Conservation (phyloP, 1,284 basidiomycete genomes). For the Papiliotrema flavescens region DNA sequence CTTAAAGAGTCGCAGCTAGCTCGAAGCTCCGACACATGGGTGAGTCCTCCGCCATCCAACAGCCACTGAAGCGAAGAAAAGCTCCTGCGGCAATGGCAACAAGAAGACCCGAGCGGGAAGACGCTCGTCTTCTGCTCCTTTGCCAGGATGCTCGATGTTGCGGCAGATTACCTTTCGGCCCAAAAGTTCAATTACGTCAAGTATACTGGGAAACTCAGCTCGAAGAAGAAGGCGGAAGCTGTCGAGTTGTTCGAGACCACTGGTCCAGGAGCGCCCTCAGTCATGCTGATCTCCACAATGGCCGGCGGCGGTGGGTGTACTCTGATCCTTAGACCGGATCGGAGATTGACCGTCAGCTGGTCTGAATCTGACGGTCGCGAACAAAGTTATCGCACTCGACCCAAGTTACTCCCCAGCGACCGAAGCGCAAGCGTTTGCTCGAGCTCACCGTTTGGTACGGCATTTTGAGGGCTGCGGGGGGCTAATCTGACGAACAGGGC, state of each 20-base stretch:
- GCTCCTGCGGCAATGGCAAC: too few relatives aligned
- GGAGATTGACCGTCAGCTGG: constrained; percentile 33
- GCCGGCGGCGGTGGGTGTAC: constrained; percentile 22
- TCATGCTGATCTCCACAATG: constrained; percentile 49
- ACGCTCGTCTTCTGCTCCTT: constrained; percentile 20
- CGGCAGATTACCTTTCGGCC: constrained; percentile 24
- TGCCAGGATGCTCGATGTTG: constrained; percentile 40
- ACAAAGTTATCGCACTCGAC: constrained; percentile 39
- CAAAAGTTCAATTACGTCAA: constrained; percentile 25
- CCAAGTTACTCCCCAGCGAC: constrained; percentile 46
- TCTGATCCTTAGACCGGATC: background rate
- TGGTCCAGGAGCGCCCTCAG: constrained; percentile 21
- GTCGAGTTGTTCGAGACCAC: constrained; percentile 34
- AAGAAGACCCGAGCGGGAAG: background rate
- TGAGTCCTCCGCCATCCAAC: too few relatives aligned
- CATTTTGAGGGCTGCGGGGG: background rate
- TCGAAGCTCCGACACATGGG: too few relatives aligned
- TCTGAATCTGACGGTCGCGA: constrained; percentile 41
- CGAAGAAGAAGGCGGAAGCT: constrained; percentile 31
- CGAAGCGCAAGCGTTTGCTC: constrained; percentile 44
- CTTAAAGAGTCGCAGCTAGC: too few relatives aligned
- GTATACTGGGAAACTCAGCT: constrained; percentile 46
- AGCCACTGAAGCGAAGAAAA: too few relatives aligned
- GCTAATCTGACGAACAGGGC: constrained; percentile 49
- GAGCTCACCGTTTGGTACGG: constrained; percentile 67